Conservation (phyloP, 225 moss, liverwort and hornwort genomes). For the Climacium dendroides region DNA sequence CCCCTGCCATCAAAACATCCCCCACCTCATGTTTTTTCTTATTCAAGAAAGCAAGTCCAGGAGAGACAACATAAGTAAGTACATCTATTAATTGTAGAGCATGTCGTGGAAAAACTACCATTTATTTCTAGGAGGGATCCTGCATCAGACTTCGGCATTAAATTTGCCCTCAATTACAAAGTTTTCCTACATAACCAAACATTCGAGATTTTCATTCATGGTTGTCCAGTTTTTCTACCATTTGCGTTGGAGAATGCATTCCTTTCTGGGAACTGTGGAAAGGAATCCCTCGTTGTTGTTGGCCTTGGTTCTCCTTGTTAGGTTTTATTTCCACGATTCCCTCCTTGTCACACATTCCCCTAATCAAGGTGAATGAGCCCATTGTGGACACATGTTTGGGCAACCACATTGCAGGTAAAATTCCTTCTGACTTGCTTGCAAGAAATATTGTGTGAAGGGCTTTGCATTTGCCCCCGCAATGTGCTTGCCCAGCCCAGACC, state of each 20-base stretch:
- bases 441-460: too few relatives aligned
- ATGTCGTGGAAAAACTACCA: not conserved
- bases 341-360: not conserved
- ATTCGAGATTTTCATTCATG: not conserved
- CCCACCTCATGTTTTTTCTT: not conserved
- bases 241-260: not conserved
- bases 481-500: not conserved
- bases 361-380: not conserved
- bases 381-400: not conserved
- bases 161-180: not conserved
- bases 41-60: not conserved
- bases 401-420: not conserved
- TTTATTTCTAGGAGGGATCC: not conserved
- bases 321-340: not conserved
- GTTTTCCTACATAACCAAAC: not conserved
- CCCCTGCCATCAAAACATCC: conserved; percentile 2
- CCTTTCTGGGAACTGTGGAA: not conserved
- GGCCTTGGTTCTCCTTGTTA: too few relatives aligned
- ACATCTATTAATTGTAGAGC: not conserved
- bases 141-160: not conserved
- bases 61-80: not conserved
- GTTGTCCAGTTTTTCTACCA: not conserved
- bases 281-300: not conserved
- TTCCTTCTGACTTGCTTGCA: not conserved
- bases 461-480: not conserved